A percentile compares a stretch with the other conserved stretches of the same genome.
Evolutionary conservation across 768 basidiomycete genomes (phyloP).

Genomic region (Mycena crocata): DNA sequence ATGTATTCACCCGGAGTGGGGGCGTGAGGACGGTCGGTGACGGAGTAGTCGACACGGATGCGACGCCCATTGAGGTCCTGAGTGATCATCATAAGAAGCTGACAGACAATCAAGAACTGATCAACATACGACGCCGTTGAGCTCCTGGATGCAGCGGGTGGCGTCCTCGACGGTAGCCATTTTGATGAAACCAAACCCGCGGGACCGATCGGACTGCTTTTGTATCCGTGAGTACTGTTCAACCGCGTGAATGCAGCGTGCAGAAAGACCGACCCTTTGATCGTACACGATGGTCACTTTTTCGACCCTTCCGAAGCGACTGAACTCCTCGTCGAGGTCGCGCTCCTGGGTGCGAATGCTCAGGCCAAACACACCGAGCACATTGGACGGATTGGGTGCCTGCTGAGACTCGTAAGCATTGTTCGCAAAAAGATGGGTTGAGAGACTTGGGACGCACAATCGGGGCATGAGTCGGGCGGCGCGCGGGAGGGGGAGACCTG

Average conservation of each 20-base stretch:
- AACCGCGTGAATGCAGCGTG: not conserved
- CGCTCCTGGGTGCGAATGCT: conserved; percentile 95
- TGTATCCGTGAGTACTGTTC: conserved; percentile 30
- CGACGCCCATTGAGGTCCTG: conserved; percentile 95
- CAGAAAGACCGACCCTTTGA: conserved; percentile 78
- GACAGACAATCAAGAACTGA: conserved; percentile 12
- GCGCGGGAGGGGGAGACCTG: conserved; percentile 69
- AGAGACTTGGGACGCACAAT: conserved; percentile 62
- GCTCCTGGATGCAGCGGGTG: conserved; percentile 83
- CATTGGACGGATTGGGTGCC: conserved; percentile 89
- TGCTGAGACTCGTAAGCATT: conserved; percentile 61
- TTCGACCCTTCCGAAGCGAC: conserved; percentile 87
- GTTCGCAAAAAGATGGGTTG: conserved; percentile 27
- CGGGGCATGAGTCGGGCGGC: conserved; percentile 77
- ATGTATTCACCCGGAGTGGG: conserved; percentile 99
- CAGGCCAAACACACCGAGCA: conserved; percentile 97
- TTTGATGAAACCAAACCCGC: conserved; percentile 97
- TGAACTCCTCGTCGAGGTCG: conserved; percentile 95
- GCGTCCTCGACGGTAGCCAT: conserved; percentile 94
- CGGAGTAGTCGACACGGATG: conserved; percentile 97
- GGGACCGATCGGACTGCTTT: conserved; percentile 88
- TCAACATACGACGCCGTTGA: conserved; percentile 87
- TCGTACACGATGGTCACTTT: conserved; percentile 98
- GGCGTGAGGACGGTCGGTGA: conserved; percentile 92
- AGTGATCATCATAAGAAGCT: conserved; percentile 10